Evolutionary conservation across 768 basidiomycete genomes (phyloP).

Genomic region (Tremella yokohamensis): DNA sequence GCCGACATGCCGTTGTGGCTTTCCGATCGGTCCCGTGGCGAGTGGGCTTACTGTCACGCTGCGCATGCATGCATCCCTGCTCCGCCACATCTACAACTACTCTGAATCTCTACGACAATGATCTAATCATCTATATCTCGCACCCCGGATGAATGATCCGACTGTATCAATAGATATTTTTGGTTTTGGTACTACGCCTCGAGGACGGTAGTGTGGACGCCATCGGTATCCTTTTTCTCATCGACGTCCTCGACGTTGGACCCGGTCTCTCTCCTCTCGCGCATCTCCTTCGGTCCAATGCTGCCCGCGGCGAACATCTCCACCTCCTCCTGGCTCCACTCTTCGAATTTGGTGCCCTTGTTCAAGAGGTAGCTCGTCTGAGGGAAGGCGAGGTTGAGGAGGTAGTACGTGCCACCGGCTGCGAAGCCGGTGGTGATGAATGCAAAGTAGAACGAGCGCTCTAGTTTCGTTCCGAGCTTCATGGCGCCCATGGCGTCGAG

Average conservation of each 20-base stretch:
- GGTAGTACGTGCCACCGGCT: constrained; percentile 26
- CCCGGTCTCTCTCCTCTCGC: neutral
- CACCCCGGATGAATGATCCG: no score
- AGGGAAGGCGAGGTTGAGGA: constrained; percentile 19
- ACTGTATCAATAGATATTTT: no score
- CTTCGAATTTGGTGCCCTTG: constrained; percentile 21
- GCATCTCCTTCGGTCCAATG: neutral
- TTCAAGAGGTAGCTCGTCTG: constrained; percentile 22
- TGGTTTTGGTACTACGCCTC: constrained; percentile 2
- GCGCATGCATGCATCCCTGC: no score
- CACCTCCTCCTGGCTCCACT: constrained; percentile 30
- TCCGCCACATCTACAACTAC: no score
- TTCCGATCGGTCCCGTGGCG: no score
- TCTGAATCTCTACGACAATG: no score
- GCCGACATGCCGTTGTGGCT: no score
- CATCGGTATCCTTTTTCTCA: constrained; percentile 1
- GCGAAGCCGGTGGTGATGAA: constrained; percentile 32
- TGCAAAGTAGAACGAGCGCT: constrained; percentile 20
- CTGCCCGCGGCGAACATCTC: constrained; percentile 20
- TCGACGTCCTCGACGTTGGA: neutral
- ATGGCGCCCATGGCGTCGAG: constrained; percentile 26
- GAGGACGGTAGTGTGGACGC: neutral
- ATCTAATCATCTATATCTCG: no score
- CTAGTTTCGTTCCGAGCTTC: constrained; percentile 7
- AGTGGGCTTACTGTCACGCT: no score